Conservation (phyloP, 2,329 filamentous ascomycete species). For the Didymella pomorum region DNA sequence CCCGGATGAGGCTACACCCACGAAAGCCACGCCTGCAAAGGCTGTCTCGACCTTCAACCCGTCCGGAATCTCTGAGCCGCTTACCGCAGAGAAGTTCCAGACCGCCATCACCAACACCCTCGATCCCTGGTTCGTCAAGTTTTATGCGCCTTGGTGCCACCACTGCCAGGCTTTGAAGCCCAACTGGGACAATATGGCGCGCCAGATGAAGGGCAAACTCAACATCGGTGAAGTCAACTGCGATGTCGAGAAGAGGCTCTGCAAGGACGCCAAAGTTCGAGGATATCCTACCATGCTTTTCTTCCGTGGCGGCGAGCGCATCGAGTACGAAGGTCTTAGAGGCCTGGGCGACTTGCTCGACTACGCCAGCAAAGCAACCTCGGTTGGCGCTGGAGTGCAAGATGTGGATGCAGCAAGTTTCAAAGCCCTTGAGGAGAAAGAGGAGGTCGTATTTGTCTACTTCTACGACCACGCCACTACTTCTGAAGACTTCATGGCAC, state of each 20-base stretch:
- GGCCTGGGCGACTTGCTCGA: constrained; percentile 88
- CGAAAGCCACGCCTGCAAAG: constrained; percentile 35
- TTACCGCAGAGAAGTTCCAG: constrained; percentile 88
- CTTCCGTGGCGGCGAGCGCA: constrained; percentile 88
- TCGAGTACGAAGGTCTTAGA: constrained; percentile 91
- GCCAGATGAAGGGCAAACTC: constrained; percentile 87
- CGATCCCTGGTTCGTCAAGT: constrained; percentile 98
- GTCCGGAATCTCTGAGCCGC: constrained; percentile 74
- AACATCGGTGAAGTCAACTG: constrained; percentile 98
- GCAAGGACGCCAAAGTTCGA: constrained; percentile 83
- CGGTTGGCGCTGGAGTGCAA: constrained; percentile 76
- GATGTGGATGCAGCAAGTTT: constrained; percentile 82
- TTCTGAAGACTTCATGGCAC: constrained; percentile 85
- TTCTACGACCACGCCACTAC: constrained; percentile 97
- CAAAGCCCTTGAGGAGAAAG: constrained; percentile 84
- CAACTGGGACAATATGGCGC: constrained; percentile 87
- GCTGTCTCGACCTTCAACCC: constrained; percentile 66
- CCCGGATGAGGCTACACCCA: constrained; percentile 28
- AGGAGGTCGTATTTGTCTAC: constrained; percentile 96
- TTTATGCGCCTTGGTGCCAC: constrained; percentile 96
- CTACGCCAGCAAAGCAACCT: constrained; percentile 86
- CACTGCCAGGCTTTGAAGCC: constrained; percentile 94
- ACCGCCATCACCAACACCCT: constrained; percentile 83
- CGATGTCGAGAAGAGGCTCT: constrained; percentile 83
- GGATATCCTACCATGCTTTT: constrained; percentile 91